Percentiles rank a stretch among this genome's conserved stretches.
These are phyloP conservation scores for Yamadazyma laniorum DNA, from an alignment of 805 yeast genomes.

Conservation along the genomic window DNA sequence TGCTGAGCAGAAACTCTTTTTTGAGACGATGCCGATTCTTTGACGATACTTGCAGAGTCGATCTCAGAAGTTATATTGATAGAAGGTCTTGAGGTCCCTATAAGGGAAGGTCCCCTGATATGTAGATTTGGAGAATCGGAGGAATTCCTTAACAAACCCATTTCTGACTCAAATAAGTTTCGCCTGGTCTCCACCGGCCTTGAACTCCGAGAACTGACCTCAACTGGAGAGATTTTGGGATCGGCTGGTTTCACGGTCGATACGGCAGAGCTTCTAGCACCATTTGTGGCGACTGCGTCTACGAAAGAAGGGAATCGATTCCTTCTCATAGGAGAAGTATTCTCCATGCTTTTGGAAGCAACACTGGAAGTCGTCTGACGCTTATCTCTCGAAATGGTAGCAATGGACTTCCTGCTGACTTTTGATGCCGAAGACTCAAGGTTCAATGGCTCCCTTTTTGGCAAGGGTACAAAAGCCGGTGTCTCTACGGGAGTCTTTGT, in stretches of 20 bases:
- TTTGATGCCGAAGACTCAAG: slow-evolving; percentile 20
- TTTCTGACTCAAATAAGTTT: slow-evolving; percentile 5
- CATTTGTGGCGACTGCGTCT: slow-evolving; percentile 3
- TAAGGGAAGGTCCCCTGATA: no score
- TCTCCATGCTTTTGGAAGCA: not conserved
- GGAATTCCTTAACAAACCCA: not conserved
- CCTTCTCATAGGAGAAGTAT: slow-evolving; percentile 14
- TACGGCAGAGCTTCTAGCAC: no score
- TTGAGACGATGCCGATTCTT: no score
- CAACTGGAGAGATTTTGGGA: no score
- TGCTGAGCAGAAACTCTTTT: not conserved
- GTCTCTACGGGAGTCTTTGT: slow-evolving; percentile 27
- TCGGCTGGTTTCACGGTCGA: no score
- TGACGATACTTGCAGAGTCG: no score
- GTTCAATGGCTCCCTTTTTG: slow-evolving; percentile 38
- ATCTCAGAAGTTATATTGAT: no score
- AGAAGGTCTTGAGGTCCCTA: no score
- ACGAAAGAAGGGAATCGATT: slow-evolving; percentile 15
- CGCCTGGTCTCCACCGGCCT: slow-evolving; percentile 1
- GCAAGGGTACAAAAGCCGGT: slow-evolving; percentile 36
- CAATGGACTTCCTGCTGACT: slow-evolving; percentile 10
- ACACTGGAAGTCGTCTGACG: not conserved
- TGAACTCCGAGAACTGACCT: not conserved
- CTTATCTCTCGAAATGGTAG: slow-evolving; percentile 5
- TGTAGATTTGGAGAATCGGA: not conserved